Conservation (phyloP, 306 rosid species). For the Rosa rugosa region DNA sequence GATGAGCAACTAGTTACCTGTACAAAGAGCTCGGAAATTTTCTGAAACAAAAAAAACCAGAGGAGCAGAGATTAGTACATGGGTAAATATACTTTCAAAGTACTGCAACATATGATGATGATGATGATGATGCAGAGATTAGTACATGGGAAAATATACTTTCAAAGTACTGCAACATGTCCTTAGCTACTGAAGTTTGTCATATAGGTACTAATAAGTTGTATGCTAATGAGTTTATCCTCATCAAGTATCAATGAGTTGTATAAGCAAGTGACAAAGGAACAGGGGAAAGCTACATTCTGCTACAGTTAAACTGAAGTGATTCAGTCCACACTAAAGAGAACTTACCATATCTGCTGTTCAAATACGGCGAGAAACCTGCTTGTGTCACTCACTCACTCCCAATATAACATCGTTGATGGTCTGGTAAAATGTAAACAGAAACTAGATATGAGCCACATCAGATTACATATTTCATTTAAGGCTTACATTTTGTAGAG, state of each 20-base stretch:
- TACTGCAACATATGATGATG: background rate
- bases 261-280: background rate
- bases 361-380: constrained; percentile 48
- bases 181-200: background rate
- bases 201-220: background rate
- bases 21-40: constrained; percentile 94
- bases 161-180: too few relatives aligned
- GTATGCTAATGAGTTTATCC: too few relatives aligned
- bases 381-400: constrained; percentile 67
- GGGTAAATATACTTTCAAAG: background rate
- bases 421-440: constrained; percentile 35
- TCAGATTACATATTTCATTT: background rate
- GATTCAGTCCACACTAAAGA: background rate
- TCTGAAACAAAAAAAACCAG: constrained; percentile 51
- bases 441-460: background rate
- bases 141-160: too few relatives aligned
- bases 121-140: too few relatives aligned
- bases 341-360: constrained; percentile 43
- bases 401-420: constrained; percentile 65
- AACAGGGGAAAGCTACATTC: background rate
- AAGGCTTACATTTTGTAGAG: background rate
- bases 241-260: background rate
- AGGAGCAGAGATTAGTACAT: too few relatives aligned
- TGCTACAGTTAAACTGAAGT: background rate
- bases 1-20: constrained; percentile 53